Evolutionary conservation across 805 yeast species (phyloP).

Genomic region (Candida methanosorbosa): DNA sequence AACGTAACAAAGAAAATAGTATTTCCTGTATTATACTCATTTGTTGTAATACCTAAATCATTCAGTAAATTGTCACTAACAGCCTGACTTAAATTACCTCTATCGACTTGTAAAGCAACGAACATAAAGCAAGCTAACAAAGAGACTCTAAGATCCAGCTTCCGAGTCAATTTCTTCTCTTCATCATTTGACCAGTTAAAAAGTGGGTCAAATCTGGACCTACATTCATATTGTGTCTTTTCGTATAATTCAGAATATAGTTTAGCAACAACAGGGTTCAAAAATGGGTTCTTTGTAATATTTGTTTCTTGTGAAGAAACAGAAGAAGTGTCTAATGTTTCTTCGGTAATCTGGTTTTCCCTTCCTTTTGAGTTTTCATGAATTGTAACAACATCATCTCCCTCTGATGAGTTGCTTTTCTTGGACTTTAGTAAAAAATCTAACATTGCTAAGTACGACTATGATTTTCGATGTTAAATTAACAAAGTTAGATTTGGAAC

Average conservation of each 20-base stretch:
- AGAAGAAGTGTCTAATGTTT: background rate
- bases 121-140: constrained; percentile 50
- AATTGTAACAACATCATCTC: no score
- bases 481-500: no score
- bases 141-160: constrained; percentile 43
- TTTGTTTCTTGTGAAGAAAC: background rate
- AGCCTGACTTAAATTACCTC: constrained; percentile 42
- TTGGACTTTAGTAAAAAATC: no score
- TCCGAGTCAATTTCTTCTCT: constrained; percentile 35
- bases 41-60: constrained; percentile 40
- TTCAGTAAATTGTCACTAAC: constrained; percentile 40
- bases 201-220: constrained; percentile 43
- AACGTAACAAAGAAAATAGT: constrained; percentile 41
- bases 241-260: constrained; percentile 35
- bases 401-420: no score
- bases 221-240: constrained; percentile 38
- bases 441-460: no score
- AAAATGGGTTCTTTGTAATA: constrained; percentile 18
- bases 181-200: constrained; percentile 42
- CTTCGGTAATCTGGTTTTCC: no score
- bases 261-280: constrained; percentile 36
- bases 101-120: constrained; percentile 42
- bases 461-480: no score
- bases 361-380: background rate
- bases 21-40: constrained; percentile 47